Evolutionary conservation across 805 yeast species (phyloP).

Genomic region (Saturnispora hagleri): DNA sequence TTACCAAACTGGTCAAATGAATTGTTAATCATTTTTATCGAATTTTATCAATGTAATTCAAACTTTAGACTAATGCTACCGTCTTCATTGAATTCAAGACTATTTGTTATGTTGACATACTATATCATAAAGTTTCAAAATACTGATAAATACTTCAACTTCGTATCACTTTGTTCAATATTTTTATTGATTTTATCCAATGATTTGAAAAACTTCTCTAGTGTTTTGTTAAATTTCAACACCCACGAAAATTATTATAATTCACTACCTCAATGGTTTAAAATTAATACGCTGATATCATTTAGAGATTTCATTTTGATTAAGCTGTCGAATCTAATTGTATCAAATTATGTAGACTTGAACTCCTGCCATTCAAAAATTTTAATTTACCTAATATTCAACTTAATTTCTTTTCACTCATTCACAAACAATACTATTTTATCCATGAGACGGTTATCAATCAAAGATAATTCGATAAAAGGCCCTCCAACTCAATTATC

Average conservation of each 20-base stretch:
- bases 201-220: constrained; percentile 26
- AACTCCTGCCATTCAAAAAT: constrained; percentile 35
- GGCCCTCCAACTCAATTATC: constrained; percentile 33
- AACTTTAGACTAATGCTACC: constrained; percentile 38
- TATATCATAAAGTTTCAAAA: constrained; percentile 44
- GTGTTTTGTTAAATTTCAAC: constrained; percentile 29
- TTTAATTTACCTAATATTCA: constrained; percentile 51
- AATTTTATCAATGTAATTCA: constrained; percentile 63
- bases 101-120: constrained; percentile 45
- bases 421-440: constrained; percentile 10
- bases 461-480: constrained; percentile 6
- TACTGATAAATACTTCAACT: constrained; percentile 29
- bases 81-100: constrained; percentile 38
- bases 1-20: constrained; percentile 44
- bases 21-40: constrained; percentile 62
- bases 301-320: constrained; percentile 55
- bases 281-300: constrained; percentile 32
- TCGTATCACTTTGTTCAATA: constrained; percentile 43
- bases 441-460: constrained; percentile 13
- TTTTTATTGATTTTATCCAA: constrained; percentile 41
- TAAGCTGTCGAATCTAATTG: constrained; percentile 39
- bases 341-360: constrained; percentile 26
- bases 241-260: constrained; percentile 35
- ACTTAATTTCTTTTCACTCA: constrained; percentile 38
- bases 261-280: constrained; percentile 45